Percentiles rank a stretch among this genome's conserved stretches.
phyloP scores from a whole-genome alignment of 148 eudicot genomes.

The Camellia lanceoleosa region DNA sequence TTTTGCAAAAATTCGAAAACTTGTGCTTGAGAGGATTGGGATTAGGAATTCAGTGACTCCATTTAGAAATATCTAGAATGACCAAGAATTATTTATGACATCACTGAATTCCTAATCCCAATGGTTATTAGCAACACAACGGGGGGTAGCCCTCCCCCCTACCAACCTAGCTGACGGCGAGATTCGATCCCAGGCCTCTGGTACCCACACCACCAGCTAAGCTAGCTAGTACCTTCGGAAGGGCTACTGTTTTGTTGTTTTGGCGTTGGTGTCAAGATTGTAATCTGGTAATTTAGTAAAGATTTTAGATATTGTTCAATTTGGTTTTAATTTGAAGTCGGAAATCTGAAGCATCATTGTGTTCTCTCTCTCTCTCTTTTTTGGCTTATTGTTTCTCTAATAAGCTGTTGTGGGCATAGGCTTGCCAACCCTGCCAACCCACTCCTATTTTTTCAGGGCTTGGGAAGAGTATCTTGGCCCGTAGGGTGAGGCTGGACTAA shows the following conservation, averaged over 20 bases:
- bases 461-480: too few relatives aligned
- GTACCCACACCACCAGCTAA: not conserved
- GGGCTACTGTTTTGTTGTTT: not conserved
- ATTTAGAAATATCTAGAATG: not conserved
- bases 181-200: not conserved
- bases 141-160: not conserved
- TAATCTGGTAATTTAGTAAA: not conserved
- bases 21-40: not conserved
- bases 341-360: not conserved
- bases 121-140: too few relatives aligned
- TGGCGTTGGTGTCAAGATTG: not conserved
- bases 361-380: not conserved
- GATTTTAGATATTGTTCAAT: too few relatives aligned
- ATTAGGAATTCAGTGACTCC: not conserved
- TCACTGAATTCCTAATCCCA: too few relatives aligned
- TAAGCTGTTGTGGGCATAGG: not conserved
- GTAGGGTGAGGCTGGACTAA: too few relatives aligned
- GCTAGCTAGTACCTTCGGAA: slow-evolving; percentile 5
- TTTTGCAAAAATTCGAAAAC: not conserved
- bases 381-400: not conserved
- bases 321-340: not conserved
- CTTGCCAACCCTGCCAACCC: too few relatives aligned
- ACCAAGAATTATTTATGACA: not conserved
- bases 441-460: too few relatives aligned
- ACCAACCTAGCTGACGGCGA: not conserved